Evolutionary conservation across 495 filamentous ascomycete genomes (phyloP).

Genomic region (Daldinia concentrica): DNA sequence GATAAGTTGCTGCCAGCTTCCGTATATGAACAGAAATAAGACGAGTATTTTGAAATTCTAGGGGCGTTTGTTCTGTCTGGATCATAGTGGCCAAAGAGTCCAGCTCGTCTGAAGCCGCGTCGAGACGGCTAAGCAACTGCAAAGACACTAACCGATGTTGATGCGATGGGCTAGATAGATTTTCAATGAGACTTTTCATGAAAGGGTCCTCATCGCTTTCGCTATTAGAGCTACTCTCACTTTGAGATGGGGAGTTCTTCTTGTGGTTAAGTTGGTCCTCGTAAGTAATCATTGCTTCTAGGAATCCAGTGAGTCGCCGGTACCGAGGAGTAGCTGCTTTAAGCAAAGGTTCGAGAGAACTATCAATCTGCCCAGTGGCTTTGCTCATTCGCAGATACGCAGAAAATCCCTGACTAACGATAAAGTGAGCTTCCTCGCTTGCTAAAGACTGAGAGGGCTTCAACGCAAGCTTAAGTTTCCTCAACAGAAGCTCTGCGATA

Average conservation of each 20-base stretch:
- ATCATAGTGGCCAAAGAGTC: constrained; percentile 64
- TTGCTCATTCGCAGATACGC: constrained; percentile 63
- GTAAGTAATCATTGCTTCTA: constrained; percentile 71
- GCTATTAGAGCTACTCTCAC: constrained; percentile 49
- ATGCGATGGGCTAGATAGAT: constrained; percentile 77
- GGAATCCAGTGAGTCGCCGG: constrained; percentile 69
- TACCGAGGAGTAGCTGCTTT: constrained; percentile 68
- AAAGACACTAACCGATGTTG: constrained; percentile 74
- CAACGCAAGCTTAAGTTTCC: constrained; percentile 66
- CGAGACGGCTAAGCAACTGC: constrained; percentile 67
- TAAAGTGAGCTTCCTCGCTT: constrained; percentile 66
- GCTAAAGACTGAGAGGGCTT: constrained; percentile 62
- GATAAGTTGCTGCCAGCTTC: constrained; percentile 72
- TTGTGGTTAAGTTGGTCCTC: constrained; percentile 59
- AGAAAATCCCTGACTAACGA: constrained; percentile 64
- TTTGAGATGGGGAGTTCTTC: constrained; percentile 39
- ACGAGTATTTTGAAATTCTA: constrained; percentile 77
- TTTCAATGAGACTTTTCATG: constrained; percentile 69
- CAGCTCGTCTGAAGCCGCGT: constrained; percentile 47
- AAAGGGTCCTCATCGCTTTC: constrained; percentile 64
- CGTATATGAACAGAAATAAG: constrained; percentile 84
- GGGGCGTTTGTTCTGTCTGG: constrained; percentile 78
- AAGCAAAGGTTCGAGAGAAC: constrained; percentile 64
- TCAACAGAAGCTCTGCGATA: constrained; percentile 63
- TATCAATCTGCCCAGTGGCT: constrained; percentile 59